Evolutionary conservation across 768 basidiomycete species (phyloP).

Genomic region (Lentinula sp.): DNA sequence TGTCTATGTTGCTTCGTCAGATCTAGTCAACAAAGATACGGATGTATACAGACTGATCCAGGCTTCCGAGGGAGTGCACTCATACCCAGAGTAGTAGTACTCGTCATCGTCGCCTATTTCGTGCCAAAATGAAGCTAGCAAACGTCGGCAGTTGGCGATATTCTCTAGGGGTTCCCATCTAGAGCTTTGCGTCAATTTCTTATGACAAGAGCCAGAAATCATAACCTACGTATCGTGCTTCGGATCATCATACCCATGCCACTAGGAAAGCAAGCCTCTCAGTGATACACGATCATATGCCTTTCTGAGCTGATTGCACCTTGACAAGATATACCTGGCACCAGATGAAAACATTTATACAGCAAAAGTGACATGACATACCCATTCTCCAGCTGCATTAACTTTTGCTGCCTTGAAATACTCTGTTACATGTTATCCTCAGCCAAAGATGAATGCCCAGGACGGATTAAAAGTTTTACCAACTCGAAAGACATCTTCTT

Average conservation of each 20-base stretch:
- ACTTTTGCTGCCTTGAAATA: not conserved
- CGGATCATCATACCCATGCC: slow-evolving; percentile 52
- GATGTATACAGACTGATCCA: slow-evolving; percentile 51
- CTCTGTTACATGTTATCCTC: not conserved
- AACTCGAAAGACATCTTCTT: not conserved
- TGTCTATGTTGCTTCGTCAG: slow-evolving; percentile 17
- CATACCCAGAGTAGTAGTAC: slow-evolving; percentile 45
- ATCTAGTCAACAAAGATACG: not conserved
- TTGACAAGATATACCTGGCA: slow-evolving; percentile 63
- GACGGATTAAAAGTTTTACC: not conserved
- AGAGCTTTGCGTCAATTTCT: not conserved
- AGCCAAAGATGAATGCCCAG: not conserved
- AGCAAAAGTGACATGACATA: not conserved
- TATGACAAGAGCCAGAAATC: not conserved
- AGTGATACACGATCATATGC: not conserved
- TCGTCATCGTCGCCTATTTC: slow-evolving; percentile 53
- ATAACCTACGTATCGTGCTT: slow-evolving; percentile 46
- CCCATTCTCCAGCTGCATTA: slow-evolving; percentile 1
- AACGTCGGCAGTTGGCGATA: slow-evolving; percentile 47
- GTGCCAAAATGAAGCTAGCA: slow-evolving; percentile 60
- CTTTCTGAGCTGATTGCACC: slow-evolving; percentile 26
- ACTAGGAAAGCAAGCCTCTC: slow-evolving; percentile 30
- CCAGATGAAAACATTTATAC: not conserved
- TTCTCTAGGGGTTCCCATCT: slow-evolving; percentile 72
- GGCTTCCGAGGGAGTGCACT: slow-evolving; percentile 29